Percentiles rank a stretch among this genome's conserved stretches.
phyloP scores from a whole-genome alignment of 495 filamentous ascomycete genomes.

The Amorphotheca resinae region DNA sequence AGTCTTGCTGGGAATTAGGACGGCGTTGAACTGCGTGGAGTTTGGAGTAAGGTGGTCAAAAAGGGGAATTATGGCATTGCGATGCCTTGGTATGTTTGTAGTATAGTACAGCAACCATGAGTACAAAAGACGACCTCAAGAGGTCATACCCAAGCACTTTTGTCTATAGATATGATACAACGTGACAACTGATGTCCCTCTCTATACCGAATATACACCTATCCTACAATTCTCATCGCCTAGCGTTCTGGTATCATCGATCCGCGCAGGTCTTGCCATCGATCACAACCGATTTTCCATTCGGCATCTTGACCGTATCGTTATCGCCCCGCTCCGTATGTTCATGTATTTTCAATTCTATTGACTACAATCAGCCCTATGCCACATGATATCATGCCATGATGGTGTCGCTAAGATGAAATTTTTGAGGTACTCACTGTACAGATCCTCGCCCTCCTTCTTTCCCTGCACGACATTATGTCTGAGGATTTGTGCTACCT shows the following conservation, averaged over 20 bases:
- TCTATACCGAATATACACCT: no score
- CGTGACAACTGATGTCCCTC: no score
- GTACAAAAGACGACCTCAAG: no score
- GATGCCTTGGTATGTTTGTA: no score
- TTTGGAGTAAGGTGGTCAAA: constrained; percentile 15
- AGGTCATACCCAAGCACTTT: no score
- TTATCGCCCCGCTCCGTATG: constrained; percentile 89
- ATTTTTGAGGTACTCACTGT: no score
- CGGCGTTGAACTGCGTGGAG: constrained; percentile 16
- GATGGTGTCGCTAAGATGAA: no score
- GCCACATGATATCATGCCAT: no score
- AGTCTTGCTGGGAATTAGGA: constrained; percentile 69
- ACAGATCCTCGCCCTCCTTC: constrained; percentile 44
- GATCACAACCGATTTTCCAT: constrained; percentile 29
- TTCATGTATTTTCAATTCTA: constrained; percentile 79
- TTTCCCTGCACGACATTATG: constrained; percentile 83
- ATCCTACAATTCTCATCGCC: no score
- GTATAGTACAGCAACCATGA: no score
- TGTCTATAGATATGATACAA: neutral
- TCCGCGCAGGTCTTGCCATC: constrained; percentile 33
- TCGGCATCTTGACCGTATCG: constrained; percentile 58
- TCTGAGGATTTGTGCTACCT: constrained; percentile 66
- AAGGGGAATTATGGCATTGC: neutral
- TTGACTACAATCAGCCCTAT: neutral
- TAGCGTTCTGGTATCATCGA: no score